Percentiles rank a stretch among this genome's conserved stretches.
These are phyloP conservation scores for Hura crepitans DNA, from an alignment of 441 rosid species.

Conservation along the genomic window DNA sequence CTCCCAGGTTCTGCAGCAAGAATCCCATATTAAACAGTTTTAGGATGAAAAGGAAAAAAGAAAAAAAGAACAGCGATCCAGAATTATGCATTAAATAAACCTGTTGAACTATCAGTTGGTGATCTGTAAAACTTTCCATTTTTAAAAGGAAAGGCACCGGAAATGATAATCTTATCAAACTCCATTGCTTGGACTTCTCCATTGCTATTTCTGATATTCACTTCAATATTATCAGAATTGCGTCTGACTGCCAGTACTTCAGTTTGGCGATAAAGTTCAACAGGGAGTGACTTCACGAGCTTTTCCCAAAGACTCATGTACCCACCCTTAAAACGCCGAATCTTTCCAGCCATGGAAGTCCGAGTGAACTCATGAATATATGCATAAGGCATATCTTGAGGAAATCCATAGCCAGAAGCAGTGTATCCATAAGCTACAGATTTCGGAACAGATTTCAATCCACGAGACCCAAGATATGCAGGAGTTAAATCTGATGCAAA, in stretches of 20 bases:
- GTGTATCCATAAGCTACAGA: constrained; percentile 70
- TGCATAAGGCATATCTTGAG: constrained; percentile 72
- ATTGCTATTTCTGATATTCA: constrained; percentile 31
- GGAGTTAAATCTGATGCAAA: constrained; percentile 57
- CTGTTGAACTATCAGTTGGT: constrained; percentile 34
- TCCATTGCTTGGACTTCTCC: constrained; percentile 43
- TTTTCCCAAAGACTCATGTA: constrained; percentile 59
- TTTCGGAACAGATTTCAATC: constrained; percentile 49
- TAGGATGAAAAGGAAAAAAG: not conserved
- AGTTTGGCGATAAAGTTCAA: constrained; percentile 39
- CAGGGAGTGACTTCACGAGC: constrained; percentile 40
- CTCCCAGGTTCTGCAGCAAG: constrained; percentile 41
- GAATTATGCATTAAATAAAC: constrained; percentile 26
- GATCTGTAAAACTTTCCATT: constrained; percentile 53
- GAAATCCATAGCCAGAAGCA: constrained; percentile 71
- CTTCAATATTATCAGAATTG: constrained; percentile 30
- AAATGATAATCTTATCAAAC: constrained; percentile 57
- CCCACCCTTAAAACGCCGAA: constrained; percentile 58
- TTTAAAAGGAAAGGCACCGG: constrained; percentile 54
- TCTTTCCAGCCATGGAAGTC: constrained; percentile 78
- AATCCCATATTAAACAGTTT: constrained; percentile 17
- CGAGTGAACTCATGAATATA: constrained; percentile 68
- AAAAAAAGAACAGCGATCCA: not conserved
- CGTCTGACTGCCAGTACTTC: constrained; percentile 46
- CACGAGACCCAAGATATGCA: constrained; percentile 41